Percentiles rank a stretch among this genome's conserved stretches.
phyloP scores from a whole-genome alignment of 2,329 filamentous ascomycete species.

The Alternaria consortialis region DNA sequence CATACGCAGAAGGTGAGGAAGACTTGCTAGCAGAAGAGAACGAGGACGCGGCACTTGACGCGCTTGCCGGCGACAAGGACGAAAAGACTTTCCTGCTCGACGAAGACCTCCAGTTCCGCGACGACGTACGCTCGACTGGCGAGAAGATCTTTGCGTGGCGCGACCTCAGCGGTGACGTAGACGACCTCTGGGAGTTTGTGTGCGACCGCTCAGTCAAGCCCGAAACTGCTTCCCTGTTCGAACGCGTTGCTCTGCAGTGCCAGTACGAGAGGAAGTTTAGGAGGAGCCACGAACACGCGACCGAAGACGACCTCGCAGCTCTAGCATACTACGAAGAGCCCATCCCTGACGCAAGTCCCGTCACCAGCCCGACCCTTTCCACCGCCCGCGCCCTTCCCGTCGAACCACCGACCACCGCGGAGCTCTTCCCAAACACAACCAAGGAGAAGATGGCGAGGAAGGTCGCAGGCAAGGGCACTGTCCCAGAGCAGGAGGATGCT shows the following conservation, averaged over 20 bases:
- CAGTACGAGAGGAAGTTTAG: slow-evolving; percentile 98
- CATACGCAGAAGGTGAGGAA: slow-evolving; percentile 97
- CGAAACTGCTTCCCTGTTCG: slow-evolving; percentile 80
- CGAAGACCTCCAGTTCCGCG: slow-evolving; percentile 86
- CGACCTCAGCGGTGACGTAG: slow-evolving; percentile 90
- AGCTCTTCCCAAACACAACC: slow-evolving; percentile 49
- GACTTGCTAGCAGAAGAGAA: slow-evolving; percentile 90
- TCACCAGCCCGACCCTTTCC: slow-evolving; percentile 57
- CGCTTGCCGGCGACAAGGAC: slow-evolving; percentile 83
- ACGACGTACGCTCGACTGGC: slow-evolving; percentile 79
- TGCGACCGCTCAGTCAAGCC: slow-evolving; percentile 79
- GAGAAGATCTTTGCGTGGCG: slow-evolving; percentile 93
- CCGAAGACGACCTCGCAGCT: slow-evolving; percentile 79
- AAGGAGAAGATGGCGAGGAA: slow-evolving; percentile 55
- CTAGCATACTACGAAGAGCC: slow-evolving; percentile 78
- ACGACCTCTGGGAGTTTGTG: slow-evolving; percentile 97
- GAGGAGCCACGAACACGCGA: slow-evolving; percentile 79
- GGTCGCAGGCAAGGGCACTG: slow-evolving; percentile 45
- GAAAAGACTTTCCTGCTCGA: slow-evolving; percentile 98
- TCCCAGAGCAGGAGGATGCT: slow-evolving; percentile 53
- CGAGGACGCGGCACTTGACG: slow-evolving; percentile 79
- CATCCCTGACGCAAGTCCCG: slow-evolving; percentile 68
- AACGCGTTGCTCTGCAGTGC: slow-evolving; percentile 85
- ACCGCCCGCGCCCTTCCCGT: slow-evolving; percentile 48
- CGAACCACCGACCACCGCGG: slow-evolving; percentile 40